Base-by-base conservation (phyloP, 495 filamentous ascomycete species). In the Neurospora intermedia region DNA sequence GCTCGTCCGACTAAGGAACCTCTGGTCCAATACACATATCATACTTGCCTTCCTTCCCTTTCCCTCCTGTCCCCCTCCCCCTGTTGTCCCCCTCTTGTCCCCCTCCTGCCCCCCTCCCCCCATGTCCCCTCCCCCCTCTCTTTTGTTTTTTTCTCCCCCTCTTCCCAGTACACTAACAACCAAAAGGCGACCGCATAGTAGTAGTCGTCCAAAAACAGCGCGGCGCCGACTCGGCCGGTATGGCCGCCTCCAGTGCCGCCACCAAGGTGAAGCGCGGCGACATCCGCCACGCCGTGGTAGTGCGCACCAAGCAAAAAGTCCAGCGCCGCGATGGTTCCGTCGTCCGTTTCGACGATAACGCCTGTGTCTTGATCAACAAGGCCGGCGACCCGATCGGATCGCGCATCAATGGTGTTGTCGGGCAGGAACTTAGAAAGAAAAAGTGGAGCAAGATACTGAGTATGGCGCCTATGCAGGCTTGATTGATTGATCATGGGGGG, bases 381-480 rank as follows among this genome's bases (percentile, higher is more conserved):
- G 87, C 93, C 7, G 96, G 96, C 5, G 96, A 99, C 80, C 96
- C 96, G 9, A 90, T 99, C 76, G 96, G 96, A 70, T 94, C 93
- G 5, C 90, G 96, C 80, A 88, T 99, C 84, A 98, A 92, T 82
- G 92, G 93, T 73, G 88, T 97, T 62, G 93, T 97, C 41, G 95
- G 94, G 20, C 86, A 89, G 62, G 96, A 99, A 83, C 81, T 99
- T 78, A 88, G 92, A 76, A 88, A 90, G 74, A 94, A 91, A 83
- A 90, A 95, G 81, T 98, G 96, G 94, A 96, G 93, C 70, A 98
- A 97, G 88, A 98, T 99, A 77, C 85, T 99, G 81, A 97, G 93
- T 73, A 86, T 99, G 87, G 96, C 96, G 40, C 94, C 96, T 11
- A 92, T 96, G 88, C 91, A 97, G 82, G 88, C 96, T 77, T 98